Base-by-base conservation (phyloP, 768 basidiomycete species). In the Candolleomyces eurysporus region DNA sequence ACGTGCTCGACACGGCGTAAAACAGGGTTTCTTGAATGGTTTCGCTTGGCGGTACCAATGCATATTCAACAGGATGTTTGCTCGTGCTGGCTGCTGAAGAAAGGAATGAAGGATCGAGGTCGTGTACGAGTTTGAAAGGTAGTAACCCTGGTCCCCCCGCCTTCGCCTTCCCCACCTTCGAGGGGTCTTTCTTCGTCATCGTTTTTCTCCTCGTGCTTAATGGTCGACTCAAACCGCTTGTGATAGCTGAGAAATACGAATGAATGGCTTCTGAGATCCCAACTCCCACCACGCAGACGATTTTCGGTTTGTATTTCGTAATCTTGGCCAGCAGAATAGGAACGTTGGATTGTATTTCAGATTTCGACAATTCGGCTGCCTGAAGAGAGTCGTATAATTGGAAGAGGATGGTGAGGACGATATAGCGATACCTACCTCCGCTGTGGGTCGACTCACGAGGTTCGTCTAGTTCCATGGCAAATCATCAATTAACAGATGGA, bases 231-330 rank as follows among this genome's bases (percentile, higher is more conserved):
- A 4, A 26, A 26, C 26, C 4, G 26, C 26, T 26, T 26, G 26
- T 4, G 26, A 26, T 26, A 26, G 26, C 11, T 21, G 61, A 48
- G 11, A 73, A n/a, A 14, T 58, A 39, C 19, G 57, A 48, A 11
- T 14, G 17, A 46, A 78, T 70, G 65, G 66, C 61, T 61, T 76
- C 69, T 43, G 80, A 75, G 36, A 94, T 92, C 9, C 80, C 79
- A 61, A 91, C 77, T 1, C 94, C 93, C 1, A 94, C 87, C 66
- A 94, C 90, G 67, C 91, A 92, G 0, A 92, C 80, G 5, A 94
- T 75, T 4, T 78, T 77, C 0, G 93, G 93, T 11, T 80, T 80
- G 64, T 79, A 79, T 9, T 69, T 73, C 0, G 73, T 67, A 19
- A 95, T 74, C 69, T 93, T 94, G 21, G 66, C 65, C 0, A 94